Percentiles rank a stretch among this genome's conserved stretches.
phyloP scores from a whole-genome alignment of 2,329 filamentous ascomycete species.

The Clonostachys byssicola region DNA sequence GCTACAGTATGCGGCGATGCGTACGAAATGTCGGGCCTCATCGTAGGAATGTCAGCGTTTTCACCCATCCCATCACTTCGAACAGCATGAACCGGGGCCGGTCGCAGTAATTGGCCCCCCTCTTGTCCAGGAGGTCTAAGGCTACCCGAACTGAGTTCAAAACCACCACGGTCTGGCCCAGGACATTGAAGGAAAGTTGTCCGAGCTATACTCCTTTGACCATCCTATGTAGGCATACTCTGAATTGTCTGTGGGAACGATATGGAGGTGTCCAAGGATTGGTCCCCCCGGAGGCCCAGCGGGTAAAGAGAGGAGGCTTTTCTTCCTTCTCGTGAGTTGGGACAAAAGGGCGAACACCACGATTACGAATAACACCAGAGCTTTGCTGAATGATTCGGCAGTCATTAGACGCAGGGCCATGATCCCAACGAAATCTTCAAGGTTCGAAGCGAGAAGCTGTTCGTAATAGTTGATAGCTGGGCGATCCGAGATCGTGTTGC shows the following conservation, averaged over 20 bases:
- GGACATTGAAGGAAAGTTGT: constrained; percentile 23
- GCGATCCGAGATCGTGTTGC: too few species aligned
- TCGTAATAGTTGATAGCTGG: too few species aligned
- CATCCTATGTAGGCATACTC: constrained; percentile 21
- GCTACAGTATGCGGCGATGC: constrained; percentile 37
- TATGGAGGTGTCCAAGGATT: constrained; percentile 35
- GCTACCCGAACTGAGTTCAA: constrained; percentile 37
- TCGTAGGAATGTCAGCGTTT: constrained; percentile 37
- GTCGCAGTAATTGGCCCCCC: constrained; percentile 37
- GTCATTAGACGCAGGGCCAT: too few species aligned
- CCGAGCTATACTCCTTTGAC: constrained; percentile 41
- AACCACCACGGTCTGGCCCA: constrained; percentile 30
- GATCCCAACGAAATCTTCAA: too few species aligned
- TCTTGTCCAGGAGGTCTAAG: constrained; percentile 36
- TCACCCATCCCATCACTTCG: constrained; percentile 38
- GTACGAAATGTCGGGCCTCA: constrained; percentile 34
- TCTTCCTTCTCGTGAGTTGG: too few species aligned
- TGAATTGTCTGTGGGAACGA: constrained; percentile 29
- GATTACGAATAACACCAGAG: too few species aligned
- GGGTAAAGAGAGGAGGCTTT: constrained; percentile 9
- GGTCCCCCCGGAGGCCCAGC: constrained; percentile 26
- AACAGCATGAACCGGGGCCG: constrained; percentile 36
- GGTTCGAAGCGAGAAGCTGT: too few species aligned
- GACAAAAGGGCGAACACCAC: too few species aligned
- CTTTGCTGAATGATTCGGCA: too few species aligned